phyloP scores from a whole-genome alignment of 192 early-diverging fungal genomes.

The Coemansia sp. region DNA sequence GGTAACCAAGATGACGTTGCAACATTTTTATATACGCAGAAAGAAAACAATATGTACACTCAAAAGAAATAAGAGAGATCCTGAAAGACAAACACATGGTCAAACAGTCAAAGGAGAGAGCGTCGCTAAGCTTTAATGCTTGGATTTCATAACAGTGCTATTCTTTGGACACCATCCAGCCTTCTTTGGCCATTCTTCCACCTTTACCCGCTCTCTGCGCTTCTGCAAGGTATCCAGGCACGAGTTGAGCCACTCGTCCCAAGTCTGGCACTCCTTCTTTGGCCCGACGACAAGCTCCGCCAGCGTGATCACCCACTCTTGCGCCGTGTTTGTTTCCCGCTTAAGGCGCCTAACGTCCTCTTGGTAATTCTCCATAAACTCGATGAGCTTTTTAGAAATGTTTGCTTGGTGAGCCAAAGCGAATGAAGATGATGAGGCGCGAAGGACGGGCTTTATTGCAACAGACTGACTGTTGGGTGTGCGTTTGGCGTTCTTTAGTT shows the following conservation, averaged over 20 bases:
- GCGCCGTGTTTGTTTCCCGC: conserved; percentile 37
- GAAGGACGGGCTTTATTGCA: neutral
- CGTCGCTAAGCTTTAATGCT: too few relatives aligned
- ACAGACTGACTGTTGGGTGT: neutral
- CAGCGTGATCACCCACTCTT: conserved; percentile 51
- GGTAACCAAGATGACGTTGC: too few relatives aligned
- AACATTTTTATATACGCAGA: too few relatives aligned
- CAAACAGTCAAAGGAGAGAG: neutral
- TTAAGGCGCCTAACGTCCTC: conserved; percentile 32
- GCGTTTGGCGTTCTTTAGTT: neutral
- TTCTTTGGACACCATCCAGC: conserved; percentile 7
- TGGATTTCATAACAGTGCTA: neutral
- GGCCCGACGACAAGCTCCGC: conserved; percentile 48
- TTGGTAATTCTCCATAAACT: conserved; percentile 44
- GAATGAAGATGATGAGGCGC: neutral
- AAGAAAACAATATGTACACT: neutral
- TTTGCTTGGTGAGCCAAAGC: neutral
- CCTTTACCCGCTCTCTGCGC: conserved; percentile 27
- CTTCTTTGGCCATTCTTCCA: conserved; percentile 37
- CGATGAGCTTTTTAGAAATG: conserved; percentile 34
- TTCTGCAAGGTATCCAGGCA: conserved; percentile 37
- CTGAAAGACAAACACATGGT: neutral
- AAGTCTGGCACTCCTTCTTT: conserved; percentile 45
- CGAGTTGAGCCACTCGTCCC: conserved; percentile 51
- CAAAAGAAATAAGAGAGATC: neutral